Evolutionary conservation across 306 rosid species (phyloP), one percentile per base, ranked within the genome.

Genomic region (Acmispon strigosus): DNA sequence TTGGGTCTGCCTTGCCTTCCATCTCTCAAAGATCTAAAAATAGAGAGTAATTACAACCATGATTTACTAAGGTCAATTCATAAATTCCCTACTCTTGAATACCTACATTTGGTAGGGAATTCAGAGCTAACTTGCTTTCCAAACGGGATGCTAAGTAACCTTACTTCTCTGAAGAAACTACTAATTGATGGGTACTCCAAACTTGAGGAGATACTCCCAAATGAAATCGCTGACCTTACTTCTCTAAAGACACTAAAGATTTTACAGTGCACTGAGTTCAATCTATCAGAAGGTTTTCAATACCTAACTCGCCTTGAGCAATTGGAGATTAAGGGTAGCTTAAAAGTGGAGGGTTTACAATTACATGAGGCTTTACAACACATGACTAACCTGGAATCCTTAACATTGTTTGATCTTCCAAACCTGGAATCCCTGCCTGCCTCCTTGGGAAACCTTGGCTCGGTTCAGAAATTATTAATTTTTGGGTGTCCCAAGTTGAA

Each of bases 1-100:
- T 47, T 20, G 20, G 19, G 19, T 1, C 34, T 79, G 54, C 83
- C 83, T n/a, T 15, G 55, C 41, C 61, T 72, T 72, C 76, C 76
- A 36, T 72, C 69, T 72, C 47, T 72, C 50, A 48, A 3, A 1
- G 1, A 34, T 34, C 44, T 60, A 9, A 0, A 13, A 0, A 34
- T 72, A 59, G 2, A 9, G 8, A 60, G 27, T 18, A 34, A 59
- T 13, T 59, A 60, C 61, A 72, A 9, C 69, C 24, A 41, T 41
- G 48, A 17, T 16, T 60, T 76, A 8, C 57, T 44, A 44, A 32
- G 50, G n/a, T 63, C 78, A 42, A 29, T 74, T 18, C 34, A 27
- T 19, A 75, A 62, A 32, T 20, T 44, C 11, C 18, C 0, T 43
- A 45, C 13, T 39, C 80, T 80, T 55, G 27, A 70, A 69, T 6